Conservation (phyloP, 805 yeast species). For the Suhomyces emberorum region DNA sequence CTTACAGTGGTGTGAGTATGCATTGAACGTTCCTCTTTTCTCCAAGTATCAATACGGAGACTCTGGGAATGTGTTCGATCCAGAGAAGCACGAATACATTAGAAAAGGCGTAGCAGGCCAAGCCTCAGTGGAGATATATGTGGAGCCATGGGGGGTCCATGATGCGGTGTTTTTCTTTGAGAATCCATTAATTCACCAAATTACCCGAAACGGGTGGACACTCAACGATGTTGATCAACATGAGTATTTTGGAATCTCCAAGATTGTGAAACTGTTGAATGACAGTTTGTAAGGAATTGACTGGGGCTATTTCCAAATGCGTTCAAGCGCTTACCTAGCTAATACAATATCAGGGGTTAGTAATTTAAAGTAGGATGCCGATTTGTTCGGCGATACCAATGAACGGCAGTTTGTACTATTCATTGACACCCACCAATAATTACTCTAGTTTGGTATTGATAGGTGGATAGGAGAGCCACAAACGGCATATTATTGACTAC, state of each 20-base stretch:
- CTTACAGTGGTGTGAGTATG: slow-evolving; percentile 30
- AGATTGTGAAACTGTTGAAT: slow-evolving; percentile 24
- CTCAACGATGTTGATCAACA: slow-evolving; percentile 8
- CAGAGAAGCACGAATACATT: slow-evolving; percentile 10
- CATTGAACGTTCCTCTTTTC: slow-evolving; percentile 26
- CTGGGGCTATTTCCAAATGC: too few relatives aligned
- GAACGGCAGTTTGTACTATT: too few relatives aligned
- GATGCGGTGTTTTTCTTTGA: slow-evolving; percentile 29
- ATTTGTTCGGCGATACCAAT: too few relatives aligned
- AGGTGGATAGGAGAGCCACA: too few relatives aligned
- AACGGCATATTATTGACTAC: too few relatives aligned
- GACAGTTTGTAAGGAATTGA: slow-evolving; percentile 18
- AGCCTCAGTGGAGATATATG: slow-evolving; percentile 20
- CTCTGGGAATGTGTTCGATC: slow-evolving; percentile 17
- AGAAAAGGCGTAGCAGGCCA: slow-evolving; percentile 14
- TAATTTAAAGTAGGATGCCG: too few relatives aligned
- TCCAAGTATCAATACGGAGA: slow-evolving; percentile 22
- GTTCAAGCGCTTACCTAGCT: too few relatives aligned
- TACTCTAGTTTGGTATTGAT: too few relatives aligned
- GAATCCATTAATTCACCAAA: slow-evolving; percentile 15
- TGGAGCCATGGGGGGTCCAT: slow-evolving; percentile 39
- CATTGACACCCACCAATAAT: too few relatives aligned
- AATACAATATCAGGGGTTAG: too few relatives aligned
- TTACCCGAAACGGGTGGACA: slow-evolving; percentile 6
- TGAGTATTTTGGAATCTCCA: slow-evolving; percentile 21